These are phyloP conservation scores for Aspergillus sp. DNA, from an alignment of 2,329 filamentous ascomycete species.

Conservation along the genomic window DNA sequence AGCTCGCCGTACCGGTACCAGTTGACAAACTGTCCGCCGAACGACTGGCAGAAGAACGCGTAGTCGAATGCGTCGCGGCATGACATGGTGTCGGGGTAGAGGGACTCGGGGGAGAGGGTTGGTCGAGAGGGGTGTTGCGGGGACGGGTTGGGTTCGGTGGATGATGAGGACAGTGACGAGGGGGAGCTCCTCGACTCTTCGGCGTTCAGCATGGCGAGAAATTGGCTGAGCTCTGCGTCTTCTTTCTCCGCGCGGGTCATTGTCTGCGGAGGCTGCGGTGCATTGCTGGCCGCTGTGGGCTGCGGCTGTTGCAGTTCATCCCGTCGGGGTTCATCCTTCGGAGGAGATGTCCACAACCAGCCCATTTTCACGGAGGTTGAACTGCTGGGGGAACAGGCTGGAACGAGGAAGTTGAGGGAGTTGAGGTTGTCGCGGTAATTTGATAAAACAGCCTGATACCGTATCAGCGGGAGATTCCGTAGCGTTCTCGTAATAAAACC, in stretches of 20 bases:
- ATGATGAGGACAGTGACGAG: conserved; percentile 6
- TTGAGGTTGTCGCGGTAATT: too few species aligned
- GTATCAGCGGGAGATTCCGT: too few species aligned
- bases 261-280: conserved; percentile 13
- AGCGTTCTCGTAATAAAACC: too few species aligned
- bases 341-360: conserved; percentile 36
- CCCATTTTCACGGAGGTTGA: conserved; percentile 29
- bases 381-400: too few species aligned
- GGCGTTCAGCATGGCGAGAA: conserved; percentile 43
- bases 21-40: conserved; percentile 84
- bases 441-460: too few species aligned
- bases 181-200: conserved; percentile 10
- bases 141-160: conserved; percentile 2
- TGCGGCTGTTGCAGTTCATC: conserved; percentile 15
- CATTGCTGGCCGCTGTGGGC: conserved; percentile 7
- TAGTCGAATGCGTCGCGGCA: conserved; percentile 85
- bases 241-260: conserved; percentile 40
- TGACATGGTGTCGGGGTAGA: conserved; percentile 74
- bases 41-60: conserved; percentile 86
- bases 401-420: too few species aligned
- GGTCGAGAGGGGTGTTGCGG: conserved; percentile 11
- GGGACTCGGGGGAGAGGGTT: conserved; percentile 51
- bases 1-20: conserved; percentile 79
- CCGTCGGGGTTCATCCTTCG: conserved; percentile 13
- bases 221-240: conserved; percentile 45